phyloP scores from a whole-genome alignment of 129 eudicot species.

The Solidago caesia region DNA sequence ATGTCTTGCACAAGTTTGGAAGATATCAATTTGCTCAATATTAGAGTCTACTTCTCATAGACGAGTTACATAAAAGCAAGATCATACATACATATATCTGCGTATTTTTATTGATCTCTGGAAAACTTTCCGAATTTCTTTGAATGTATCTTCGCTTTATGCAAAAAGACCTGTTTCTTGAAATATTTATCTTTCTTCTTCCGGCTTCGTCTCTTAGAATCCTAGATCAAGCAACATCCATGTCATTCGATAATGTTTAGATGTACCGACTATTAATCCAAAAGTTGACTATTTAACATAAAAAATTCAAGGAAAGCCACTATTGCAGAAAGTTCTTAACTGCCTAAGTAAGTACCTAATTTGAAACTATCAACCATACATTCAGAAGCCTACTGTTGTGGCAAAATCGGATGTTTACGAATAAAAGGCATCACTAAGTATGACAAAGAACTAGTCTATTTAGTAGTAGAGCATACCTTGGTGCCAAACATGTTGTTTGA shows the following conservation, averaged over 20 bases:
- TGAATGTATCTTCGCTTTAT: not conserved
- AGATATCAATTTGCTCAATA: too few species aligned
- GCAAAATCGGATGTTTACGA: not conserved
- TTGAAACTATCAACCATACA: not conserved
- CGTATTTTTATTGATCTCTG: not conserved
- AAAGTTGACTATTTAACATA: too few species aligned
- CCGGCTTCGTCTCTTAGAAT: not conserved
- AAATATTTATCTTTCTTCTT: not conserved
- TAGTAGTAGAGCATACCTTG: slow-evolving; percentile 8
- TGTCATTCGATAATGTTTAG: not conserved
- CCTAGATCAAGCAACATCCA: not conserved
- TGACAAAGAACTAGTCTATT: not conserved
- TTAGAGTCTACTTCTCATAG: too few species aligned
- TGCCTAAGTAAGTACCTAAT: not conserved
- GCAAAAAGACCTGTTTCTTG: not conserved
- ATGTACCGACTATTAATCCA: not conserved
- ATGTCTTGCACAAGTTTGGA: too few species aligned
- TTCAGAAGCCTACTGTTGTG: not conserved
- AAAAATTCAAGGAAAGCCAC: not conserved
- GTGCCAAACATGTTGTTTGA: slow-evolving; percentile 23
- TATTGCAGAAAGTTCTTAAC: not conserved
- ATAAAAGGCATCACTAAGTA: not conserved
- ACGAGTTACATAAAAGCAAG: too few species aligned
- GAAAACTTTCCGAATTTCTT: not conserved
- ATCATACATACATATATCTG: too few species aligned